Percentiles rank a stretch among this genome's conserved stretches.
Conservation (phyloP, 2,329 filamentous ascomycete species). For the Monosporascus cannonballus region DNA sequence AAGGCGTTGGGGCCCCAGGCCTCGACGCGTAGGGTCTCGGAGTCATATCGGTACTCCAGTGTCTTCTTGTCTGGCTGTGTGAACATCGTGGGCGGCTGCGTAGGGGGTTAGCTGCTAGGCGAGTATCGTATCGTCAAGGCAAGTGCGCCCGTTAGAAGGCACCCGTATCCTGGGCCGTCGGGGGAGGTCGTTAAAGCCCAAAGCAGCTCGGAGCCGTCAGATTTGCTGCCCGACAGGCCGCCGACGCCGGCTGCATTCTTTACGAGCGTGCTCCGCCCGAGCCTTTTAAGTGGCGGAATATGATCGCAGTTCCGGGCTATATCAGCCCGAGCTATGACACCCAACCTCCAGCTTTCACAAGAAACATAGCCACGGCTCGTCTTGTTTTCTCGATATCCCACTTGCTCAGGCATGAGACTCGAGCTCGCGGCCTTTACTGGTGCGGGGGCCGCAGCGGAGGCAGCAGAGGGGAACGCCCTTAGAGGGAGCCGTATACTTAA, state of each 20-base stretch:
- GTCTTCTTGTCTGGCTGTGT: constrained; percentile 1
- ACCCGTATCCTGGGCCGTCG: not conserved
- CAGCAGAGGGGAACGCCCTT: too few relatives aligned
- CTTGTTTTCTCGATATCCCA: too few relatives aligned
- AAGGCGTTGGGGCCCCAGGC: constrained; percentile 42
- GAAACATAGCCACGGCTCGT: too few relatives aligned
- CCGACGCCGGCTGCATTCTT: not conserved
- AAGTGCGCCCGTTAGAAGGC: too few relatives aligned
- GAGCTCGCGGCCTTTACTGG: too few relatives aligned
- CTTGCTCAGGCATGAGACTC: too few relatives aligned
- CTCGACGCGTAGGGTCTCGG: constrained; percentile 42
- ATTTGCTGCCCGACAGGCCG: not conserved
- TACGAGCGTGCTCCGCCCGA: not conserved
- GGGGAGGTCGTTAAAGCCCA: not conserved
- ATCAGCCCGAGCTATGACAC: too few relatives aligned
- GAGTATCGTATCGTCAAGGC: not conserved
- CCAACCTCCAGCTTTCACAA: too few relatives aligned
- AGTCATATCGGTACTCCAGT: constrained; percentile 27
- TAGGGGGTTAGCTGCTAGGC: not conserved
- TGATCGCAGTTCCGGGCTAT: not conserved
- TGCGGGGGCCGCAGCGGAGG: too few relatives aligned
- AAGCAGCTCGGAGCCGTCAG: not conserved
- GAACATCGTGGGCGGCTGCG: constrained; percentile 6
- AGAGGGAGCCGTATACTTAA: too few relatives aligned
- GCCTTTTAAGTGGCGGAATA: not conserved